A percentile compares a stretch with the other conserved stretches of the same genome.
These are phyloP conservation scores for Vitis labrusca DNA, from an alignment of 164 flowering plant genomes.

Conservation along the genomic window DNA sequence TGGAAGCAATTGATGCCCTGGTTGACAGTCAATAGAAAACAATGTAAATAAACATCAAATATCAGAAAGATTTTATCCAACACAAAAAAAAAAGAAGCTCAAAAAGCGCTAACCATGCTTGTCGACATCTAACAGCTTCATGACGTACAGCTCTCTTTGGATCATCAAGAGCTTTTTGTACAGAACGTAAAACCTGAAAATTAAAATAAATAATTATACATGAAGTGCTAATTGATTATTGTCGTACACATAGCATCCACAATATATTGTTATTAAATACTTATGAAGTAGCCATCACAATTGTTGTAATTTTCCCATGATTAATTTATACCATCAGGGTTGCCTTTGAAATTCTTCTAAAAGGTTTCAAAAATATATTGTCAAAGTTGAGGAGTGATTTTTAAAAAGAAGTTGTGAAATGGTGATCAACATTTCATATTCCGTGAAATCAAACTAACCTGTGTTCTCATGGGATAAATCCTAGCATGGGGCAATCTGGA, in stretches of 20 bases:
- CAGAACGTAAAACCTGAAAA: conserved; percentile 59
- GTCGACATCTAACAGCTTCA: conserved; percentile 90
- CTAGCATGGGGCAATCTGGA: conserved; percentile 62
- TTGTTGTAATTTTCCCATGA: too few species aligned
- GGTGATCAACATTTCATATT: neutral
- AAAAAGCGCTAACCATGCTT: conserved; percentile 64
- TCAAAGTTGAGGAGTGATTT: neutral
- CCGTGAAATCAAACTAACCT: conserved; percentile 43
- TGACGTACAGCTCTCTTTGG: conserved; percentile 82
- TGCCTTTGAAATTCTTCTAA: too few species aligned
- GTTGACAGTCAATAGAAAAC: neutral
- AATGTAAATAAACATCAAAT: neutral
- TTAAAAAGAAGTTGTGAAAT: neutral
- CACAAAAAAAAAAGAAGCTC: neutral
- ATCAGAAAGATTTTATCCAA: neutral
- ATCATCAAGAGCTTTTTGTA: conserved; percentile 82
- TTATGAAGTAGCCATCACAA: too few species aligned
- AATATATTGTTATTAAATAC: too few species aligned
- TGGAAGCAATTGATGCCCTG: conserved; percentile 52
- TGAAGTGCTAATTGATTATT: too few species aligned
- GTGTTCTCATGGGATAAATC: conserved; percentile 71
- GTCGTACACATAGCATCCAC: too few species aligned
- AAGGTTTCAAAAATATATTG: neutral
- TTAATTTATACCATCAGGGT: too few species aligned
- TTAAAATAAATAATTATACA: neutral